phyloP scores from a whole-genome alignment of 805 yeast genomes.

The Clavispora fructus region DNA sequence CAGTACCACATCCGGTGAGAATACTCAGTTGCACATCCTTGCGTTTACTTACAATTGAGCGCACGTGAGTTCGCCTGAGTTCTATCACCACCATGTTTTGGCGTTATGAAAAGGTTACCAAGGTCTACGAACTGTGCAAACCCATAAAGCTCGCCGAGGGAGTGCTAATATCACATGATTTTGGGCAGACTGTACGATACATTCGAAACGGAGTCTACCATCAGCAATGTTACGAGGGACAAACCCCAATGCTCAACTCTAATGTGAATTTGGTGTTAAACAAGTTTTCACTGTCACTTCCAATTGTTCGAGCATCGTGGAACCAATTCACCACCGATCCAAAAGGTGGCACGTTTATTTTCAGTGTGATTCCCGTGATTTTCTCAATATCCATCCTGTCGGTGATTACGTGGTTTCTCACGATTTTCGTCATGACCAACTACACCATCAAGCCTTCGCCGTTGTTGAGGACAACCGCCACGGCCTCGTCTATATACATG shows the following conservation, averaged over 20 bases:
- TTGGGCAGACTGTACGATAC: constrained; percentile 17
- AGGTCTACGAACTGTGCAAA: constrained; percentile 28
- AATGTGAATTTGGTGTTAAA: constrained; percentile 29
- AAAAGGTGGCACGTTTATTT: constrained; percentile 42
- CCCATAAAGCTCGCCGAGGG: constrained; percentile 28
- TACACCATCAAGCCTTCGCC: constrained; percentile 58
- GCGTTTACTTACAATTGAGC: background rate
- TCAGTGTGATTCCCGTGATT: constrained; percentile 56
- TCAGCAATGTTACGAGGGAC: constrained; percentile 28
- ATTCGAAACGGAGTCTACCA: constrained; percentile 21
- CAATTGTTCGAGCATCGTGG: constrained; percentile 49
- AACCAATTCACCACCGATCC: constrained; percentile 26
- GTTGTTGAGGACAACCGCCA: constrained; percentile 45
- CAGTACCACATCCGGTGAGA: too few species aligned
- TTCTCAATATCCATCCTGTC: constrained; percentile 61
- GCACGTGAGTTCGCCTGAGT: too few species aligned
- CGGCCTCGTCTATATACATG: constrained; percentile 52
- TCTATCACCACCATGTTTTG: constrained; percentile 27
- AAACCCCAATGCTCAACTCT: constrained; percentile 35
- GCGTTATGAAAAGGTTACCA: constrained; percentile 19
- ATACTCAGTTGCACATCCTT: background rate
- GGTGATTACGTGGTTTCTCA: constrained; percentile 57
- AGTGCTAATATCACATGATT: constrained; percentile 25
- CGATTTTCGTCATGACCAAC: constrained; percentile 60
- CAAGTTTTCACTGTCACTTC: constrained; percentile 29